Percentiles rank a stretch among this genome's conserved stretches.
phyloP scores from a whole-genome alignment of 352 stramenopile species.

The Phytophthora capsici region DNA sequence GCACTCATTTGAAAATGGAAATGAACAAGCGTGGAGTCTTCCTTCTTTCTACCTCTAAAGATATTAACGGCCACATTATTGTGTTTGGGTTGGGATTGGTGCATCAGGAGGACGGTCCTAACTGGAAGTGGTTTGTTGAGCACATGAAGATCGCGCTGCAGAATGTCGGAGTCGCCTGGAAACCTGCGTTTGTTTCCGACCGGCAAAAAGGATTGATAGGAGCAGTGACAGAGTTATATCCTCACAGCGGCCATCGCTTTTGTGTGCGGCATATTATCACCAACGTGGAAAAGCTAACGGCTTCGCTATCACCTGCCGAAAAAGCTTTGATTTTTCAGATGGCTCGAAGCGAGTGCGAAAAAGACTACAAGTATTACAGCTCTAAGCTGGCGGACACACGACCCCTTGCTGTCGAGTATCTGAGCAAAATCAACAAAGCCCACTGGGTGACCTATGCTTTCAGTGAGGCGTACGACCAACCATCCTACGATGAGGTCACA shows the following conservation, averaged over 20 bases:
- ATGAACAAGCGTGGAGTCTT: conserved; percentile 16
- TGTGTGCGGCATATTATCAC: conserved; percentile 14
- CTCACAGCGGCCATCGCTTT: background rate
- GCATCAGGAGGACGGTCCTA: background rate
- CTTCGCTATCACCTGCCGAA: background rate
- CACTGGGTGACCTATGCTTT: conserved; percentile 2
- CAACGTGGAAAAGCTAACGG: background rate
- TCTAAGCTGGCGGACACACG: too few relatives aligned
- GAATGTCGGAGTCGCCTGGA: background rate
- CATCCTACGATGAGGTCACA: conserved; percentile 12
- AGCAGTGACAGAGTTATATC: conserved; percentile 2
- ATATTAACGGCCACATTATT: conserved; percentile 4
- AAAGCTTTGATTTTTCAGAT: background rate
- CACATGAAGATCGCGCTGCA: background rate
- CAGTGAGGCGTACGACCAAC: conserved; percentile 2
- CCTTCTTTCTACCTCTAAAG: background rate
- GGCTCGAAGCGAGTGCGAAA: background rate
- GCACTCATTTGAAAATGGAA: conserved; percentile 1
- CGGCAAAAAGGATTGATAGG: conserved; percentile 10
- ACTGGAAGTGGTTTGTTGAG: conserved; percentile 1
- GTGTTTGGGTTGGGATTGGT: conserved; percentile 4
- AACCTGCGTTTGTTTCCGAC: background rate
- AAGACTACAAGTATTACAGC: too few relatives aligned
- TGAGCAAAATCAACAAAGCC: background rate
- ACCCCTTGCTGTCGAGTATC: too few relatives aligned